Percentiles rank a stretch among this genome's conserved stretches.
Evolutionary conservation across 345 rosid genomes (phyloP).

Genomic region (Bruguiera sexangula): DNA sequence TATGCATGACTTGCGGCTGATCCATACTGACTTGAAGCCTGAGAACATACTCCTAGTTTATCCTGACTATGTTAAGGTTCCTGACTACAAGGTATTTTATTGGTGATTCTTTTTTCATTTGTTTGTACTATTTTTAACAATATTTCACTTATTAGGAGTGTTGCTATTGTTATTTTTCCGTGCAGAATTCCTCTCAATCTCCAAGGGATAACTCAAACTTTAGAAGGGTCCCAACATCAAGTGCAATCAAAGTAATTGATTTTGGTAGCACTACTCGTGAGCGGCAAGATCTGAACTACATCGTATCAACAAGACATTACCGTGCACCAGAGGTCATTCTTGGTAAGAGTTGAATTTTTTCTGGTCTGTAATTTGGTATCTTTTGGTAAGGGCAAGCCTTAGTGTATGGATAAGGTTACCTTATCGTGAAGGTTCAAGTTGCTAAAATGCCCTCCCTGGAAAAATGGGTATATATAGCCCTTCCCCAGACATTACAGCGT

Average conservation of each 20-base stretch:
- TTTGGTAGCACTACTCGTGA: conserved; percentile 33
- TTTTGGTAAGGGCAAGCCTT: neutral
- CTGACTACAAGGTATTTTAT: conserved; percentile 64
- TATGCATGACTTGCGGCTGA: conserved; percentile 81
- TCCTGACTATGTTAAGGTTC: conserved; percentile 67
- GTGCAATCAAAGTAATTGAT: conserved; percentile 32
- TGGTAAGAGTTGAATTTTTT: conserved; percentile 34
- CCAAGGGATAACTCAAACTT: conserved; percentile 50
- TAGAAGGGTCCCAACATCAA: conserved; percentile 63
- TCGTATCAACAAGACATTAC: conserved; percentile 33
- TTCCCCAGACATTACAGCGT: too few relatives aligned
- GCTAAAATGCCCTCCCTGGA: too few relatives aligned
- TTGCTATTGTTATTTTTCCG: neutral
- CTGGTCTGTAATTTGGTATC: neutral
- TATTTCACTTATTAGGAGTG: neutral
- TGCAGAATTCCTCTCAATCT: conserved; percentile 54
- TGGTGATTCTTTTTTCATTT: neutral
- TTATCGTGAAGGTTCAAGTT: neutral
- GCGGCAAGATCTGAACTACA: conserved; percentile 24
- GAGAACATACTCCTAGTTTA: conserved; percentile 77
- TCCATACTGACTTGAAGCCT: conserved; percentile 86
- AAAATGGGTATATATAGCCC: too few relatives aligned
- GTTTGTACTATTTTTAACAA: neutral
- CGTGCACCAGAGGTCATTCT: conserved; percentile 69
- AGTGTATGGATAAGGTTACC: neutral